These are phyloP conservation scores for Ploettnerulaceae sp. DNA, from an alignment of 2,329 filamentous ascomycete species.

Conservation along the genomic window DNA sequence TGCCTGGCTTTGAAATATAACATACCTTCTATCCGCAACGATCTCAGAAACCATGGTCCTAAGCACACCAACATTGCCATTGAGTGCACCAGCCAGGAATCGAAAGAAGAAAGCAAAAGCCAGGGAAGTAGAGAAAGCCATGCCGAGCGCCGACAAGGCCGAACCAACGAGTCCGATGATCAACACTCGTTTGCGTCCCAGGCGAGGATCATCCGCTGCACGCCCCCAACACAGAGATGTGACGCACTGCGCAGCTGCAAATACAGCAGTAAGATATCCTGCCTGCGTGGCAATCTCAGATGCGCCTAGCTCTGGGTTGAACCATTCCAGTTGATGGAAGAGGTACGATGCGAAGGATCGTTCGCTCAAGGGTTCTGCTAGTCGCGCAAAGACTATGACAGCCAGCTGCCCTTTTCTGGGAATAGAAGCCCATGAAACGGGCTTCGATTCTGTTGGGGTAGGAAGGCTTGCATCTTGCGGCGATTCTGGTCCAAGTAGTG, in stretches of 20 bases:
- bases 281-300: slow-evolving; percentile 56
- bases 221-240: slow-evolving; percentile 65
- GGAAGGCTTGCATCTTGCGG: too few species aligned
- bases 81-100: slow-evolving; percentile 56
- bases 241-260: slow-evolving; percentile 59
- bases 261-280: slow-evolving; percentile 61
- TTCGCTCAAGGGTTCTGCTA: slow-evolving; percentile 70
- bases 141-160: slow-evolving; percentile 56
- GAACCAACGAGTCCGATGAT: slow-evolving; percentile 60
- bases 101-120: slow-evolving; percentile 53
- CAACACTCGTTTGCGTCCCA: slow-evolving; percentile 53
- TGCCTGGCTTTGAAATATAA: slow-evolving; percentile 41
- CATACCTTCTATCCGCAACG: too few species aligned
- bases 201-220: slow-evolving; percentile 50
- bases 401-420: slow-evolving; percentile 67
- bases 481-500: too few species aligned
- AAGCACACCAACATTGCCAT: slow-evolving; percentile 69
- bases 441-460: slow-evolving; percentile 27
- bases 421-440: slow-evolving; percentile 62
- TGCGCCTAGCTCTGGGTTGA: slow-evolving; percentile 35
- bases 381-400: slow-evolving; percentile 63
- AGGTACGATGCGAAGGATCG: slow-evolving; percentile 62
- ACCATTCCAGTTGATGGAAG: slow-evolving; percentile 67
- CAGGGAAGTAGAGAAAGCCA: slow-evolving; percentile 61
- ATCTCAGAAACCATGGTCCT: too few species aligned